phyloP scores from a whole-genome alignment of 495 filamentous ascomycete genomes.

The Penicillium dipodomyicola region DNA sequence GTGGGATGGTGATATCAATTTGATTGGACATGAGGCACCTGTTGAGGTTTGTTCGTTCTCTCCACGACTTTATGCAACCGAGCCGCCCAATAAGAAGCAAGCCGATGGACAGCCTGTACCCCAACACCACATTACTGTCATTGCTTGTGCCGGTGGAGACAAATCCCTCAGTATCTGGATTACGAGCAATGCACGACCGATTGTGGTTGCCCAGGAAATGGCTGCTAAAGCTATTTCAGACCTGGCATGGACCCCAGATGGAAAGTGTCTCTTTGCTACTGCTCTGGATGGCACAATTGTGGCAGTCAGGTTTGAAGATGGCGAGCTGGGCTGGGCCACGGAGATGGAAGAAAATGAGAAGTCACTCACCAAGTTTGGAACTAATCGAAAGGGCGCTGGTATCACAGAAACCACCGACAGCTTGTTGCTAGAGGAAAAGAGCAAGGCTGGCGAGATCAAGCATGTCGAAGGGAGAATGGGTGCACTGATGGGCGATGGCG shows the following conservation, averaged over 20 bases:
- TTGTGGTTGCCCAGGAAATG: slow-evolving; percentile 84
- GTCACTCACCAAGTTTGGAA: slow-evolving; percentile 87
- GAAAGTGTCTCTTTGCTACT: slow-evolving; percentile 78
- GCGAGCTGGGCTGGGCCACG: slow-evolving; percentile 72
- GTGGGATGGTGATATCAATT: slow-evolving; percentile 96
- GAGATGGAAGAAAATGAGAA: slow-evolving; percentile 85
- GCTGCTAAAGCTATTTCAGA: slow-evolving; percentile 89
- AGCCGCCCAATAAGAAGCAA: slow-evolving; percentile 51
- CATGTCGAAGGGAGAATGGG: slow-evolving; percentile 95
- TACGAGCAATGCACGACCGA: slow-evolving; percentile 84
- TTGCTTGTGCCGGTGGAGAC: slow-evolving; percentile 94
- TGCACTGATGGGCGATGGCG: slow-evolving; percentile 86
- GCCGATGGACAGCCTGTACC: slow-evolving; percentile 38
- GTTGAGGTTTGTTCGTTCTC: slow-evolving; percentile 98
- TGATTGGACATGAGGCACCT: slow-evolving; percentile 95
- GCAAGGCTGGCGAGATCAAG: slow-evolving; percentile 83
- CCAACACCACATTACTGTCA: slow-evolving; percentile 75
- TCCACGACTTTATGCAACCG: slow-evolving; percentile 79
- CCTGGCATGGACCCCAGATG: slow-evolving; percentile 92
- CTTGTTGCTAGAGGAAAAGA: slow-evolving; percentile 81
- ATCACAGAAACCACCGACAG: slow-evolving; percentile 88
- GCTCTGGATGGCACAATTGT: slow-evolving; percentile 87
- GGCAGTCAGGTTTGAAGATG: slow-evolving; percentile 66
- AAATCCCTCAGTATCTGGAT: slow-evolving; percentile 96
- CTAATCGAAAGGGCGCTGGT: slow-evolving; percentile 77